A percentile compares a stretch with the other conserved stretches of the same genome.
These are phyloP conservation scores for Podila epigama DNA, from an alignment of 192 early-diverging fungal genomes.

Conservation along the genomic window DNA sequence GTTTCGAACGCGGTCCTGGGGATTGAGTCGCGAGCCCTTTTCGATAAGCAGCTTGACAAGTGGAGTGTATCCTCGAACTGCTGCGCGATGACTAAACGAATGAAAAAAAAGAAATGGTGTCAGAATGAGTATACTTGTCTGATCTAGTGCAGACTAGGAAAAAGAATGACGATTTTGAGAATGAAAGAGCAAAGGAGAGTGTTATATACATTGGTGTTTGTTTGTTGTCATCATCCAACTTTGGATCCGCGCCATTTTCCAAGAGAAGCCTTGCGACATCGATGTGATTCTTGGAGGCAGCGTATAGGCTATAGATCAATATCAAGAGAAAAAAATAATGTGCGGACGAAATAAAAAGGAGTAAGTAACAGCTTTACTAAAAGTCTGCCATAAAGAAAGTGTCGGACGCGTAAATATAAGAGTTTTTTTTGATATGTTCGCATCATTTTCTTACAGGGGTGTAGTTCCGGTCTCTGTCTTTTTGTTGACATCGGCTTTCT, in stretches of 20 bases:
- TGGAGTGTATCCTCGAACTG: constrained; percentile 56
- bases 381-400: no score
- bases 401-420: not conserved
- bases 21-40: constrained; percentile 52
- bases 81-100: constrained; percentile 55
- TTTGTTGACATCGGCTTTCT: constrained; percentile 47
- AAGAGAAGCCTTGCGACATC: constrained; percentile 56
- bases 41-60: constrained; percentile 57
- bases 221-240: constrained; percentile 52
- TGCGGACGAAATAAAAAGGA: no score
- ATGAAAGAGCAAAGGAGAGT: no score
- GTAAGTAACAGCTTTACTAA: no score
- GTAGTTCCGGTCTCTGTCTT: constrained; percentile 62
- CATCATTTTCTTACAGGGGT: constrained; percentile 48
- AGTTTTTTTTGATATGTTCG: not conserved
- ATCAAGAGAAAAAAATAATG: no score
- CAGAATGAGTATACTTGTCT: no score
- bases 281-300: constrained; percentile 64
- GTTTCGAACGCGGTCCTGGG: constrained; percentile 56
- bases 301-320: constrained; percentile 60
- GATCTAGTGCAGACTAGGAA: not conserved
- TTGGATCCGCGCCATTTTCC: constrained; percentile 55
- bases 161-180: not conserved
- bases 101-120: not conserved
- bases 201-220: constrained; percentile 62